Conservation (phyloP, 495 filamentous ascomycete genomes). For the Penicillium cataractarum region DNA sequence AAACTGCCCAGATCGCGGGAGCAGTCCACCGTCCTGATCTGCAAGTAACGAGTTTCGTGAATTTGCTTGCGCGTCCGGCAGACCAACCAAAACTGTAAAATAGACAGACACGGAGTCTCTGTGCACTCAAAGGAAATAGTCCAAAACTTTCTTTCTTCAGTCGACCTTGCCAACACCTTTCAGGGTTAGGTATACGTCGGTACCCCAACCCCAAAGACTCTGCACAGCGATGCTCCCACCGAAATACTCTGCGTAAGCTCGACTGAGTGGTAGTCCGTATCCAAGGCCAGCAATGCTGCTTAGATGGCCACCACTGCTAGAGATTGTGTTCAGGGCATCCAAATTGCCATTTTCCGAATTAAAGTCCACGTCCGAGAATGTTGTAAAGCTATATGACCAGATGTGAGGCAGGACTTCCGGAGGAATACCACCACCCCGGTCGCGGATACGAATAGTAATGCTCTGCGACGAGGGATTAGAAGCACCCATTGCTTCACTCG, state of each 20-base stretch:
- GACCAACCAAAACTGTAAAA: conserved; percentile 13
- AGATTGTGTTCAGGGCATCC: conserved; percentile 75
- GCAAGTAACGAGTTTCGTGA: conserved; percentile 76
- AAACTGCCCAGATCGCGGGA: conserved; percentile 67
- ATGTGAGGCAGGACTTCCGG: conserved; percentile 82
- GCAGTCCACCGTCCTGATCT: conserved; percentile 58
- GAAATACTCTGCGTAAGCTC: conserved; percentile 98
- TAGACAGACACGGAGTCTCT: not conserved
- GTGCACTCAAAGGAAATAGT: not conserved
- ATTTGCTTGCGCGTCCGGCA: conserved; percentile 53
- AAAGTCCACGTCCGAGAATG: conserved; percentile 72
- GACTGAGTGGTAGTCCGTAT: conserved; percentile 87
- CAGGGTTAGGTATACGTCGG: conserved; percentile 78
- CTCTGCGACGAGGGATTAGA: conserved; percentile 67
- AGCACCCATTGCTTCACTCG: conserved; percentile 41
- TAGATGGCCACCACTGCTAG: conserved; percentile 63
- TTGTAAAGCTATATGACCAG: conserved; percentile 96
- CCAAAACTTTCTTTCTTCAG: conserved; percentile 13
- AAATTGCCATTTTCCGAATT: conserved; percentile 49
- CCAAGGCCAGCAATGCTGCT: conserved; percentile 89
- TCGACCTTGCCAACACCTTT: conserved; percentile 79
- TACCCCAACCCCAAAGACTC: conserved; percentile 94
- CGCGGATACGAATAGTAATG: conserved; percentile 92
- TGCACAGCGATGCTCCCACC: conserved; percentile 94
- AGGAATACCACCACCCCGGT: conserved; percentile 89